Evolutionary conservation across 2,329 filamentous ascomycete species (phyloP).

Genomic region (Sporothrix globosa): DNA sequence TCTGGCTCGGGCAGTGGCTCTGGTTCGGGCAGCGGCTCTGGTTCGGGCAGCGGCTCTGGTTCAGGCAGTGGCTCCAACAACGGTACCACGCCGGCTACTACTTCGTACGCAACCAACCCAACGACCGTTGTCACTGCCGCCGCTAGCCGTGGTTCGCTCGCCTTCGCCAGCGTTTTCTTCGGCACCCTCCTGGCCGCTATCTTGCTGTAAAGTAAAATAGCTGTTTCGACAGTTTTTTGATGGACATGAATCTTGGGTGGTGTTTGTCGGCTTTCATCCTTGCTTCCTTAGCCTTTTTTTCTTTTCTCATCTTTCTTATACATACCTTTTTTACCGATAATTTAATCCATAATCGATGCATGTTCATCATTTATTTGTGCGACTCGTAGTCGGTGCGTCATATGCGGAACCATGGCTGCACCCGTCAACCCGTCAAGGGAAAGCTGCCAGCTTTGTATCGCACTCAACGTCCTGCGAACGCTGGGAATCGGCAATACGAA

Average conservation of each 20-base stretch:
- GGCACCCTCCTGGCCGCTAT: constrained; percentile 15
- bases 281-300: background rate
- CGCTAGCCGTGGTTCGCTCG: constrained; percentile 4
- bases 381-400: background rate
- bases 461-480: background rate
- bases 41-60: background rate
- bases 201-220: constrained; percentile 8
- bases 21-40: background rate
- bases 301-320: constrained; percentile 7
- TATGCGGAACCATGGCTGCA: background rate
- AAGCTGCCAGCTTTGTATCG: background rate
- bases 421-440: background rate
- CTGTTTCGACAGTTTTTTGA: background rate
- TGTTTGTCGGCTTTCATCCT: constrained; percentile 7
- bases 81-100: constrained; percentile 16
- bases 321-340: background rate
- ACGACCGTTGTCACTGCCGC: constrained; percentile 25
- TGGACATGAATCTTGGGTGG: constrained; percentile 11
- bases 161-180: background rate
- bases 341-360: constrained; percentile 16
- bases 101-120: constrained; percentile 12
- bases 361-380: background rate
- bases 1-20: background rate
- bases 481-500: background rate
- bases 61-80: background rate